phyloP scores from a whole-genome alignment of 441 rosid genomes.

The Croton setiger region DNA sequence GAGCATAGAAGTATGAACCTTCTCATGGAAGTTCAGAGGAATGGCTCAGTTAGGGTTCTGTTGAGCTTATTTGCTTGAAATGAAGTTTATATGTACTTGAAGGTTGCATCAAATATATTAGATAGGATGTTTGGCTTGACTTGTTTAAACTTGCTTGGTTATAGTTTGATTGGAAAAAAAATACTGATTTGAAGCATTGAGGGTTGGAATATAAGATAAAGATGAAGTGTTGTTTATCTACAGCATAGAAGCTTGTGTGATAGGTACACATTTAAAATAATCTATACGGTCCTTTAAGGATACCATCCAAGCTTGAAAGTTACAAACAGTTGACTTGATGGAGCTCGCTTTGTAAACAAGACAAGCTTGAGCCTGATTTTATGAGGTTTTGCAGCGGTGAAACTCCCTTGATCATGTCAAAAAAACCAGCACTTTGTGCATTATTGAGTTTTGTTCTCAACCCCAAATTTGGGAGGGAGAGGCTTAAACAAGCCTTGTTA shows the following conservation, averaged over 20 bases:
- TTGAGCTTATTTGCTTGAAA: not conserved
- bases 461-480: not conserved
- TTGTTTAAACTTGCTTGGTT: not conserved
- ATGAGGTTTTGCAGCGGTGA: not conserved
- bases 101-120: not conserved
- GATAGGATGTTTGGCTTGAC: not conserved
- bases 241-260: not conserved
- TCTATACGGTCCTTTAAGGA: not conserved
- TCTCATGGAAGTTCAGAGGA: not conserved
- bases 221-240: not conserved
- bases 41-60: not conserved
- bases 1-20: not conserved
- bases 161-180: not conserved
- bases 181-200: not conserved
- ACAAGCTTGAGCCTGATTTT: not conserved
- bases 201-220: not conserved
- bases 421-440: not conserved
- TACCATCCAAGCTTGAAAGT: not conserved
- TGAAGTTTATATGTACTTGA: not conserved
- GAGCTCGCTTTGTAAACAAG: not conserved
- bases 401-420: not conserved
- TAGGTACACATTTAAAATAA: not conserved
- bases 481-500: not conserved
- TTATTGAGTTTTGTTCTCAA: not conserved
- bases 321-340: not conserved